Evolutionary conservation across 225 moss, liverwort and hornwort species (phyloP).

Genomic region (Bryum argenteum): DNA sequence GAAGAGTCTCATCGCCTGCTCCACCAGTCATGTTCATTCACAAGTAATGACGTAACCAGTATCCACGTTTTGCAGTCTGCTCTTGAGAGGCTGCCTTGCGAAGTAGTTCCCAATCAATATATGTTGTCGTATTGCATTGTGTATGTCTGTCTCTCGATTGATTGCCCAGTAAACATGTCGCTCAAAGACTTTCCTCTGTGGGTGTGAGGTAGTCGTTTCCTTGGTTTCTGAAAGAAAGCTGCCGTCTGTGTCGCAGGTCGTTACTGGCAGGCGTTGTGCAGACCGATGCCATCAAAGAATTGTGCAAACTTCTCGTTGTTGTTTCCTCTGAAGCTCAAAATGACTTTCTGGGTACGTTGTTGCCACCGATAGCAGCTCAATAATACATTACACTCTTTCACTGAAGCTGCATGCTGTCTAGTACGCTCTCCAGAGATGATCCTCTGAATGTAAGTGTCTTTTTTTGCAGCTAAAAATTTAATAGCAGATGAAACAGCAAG

Average conservation of each 20-base stretch:
- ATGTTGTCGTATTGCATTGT: conserved; percentile 4
- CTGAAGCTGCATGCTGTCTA: conserved; percentile 26
- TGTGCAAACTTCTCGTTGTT: conserved; percentile 63
- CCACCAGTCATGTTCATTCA: conserved; percentile 34
- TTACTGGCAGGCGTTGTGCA: conserved; percentile 55
- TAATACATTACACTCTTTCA: conserved; percentile 16
- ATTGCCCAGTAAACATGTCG: not conserved
- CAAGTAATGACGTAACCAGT: conserved; percentile 15
- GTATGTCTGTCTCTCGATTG: conserved; percentile 18
- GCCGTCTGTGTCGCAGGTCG: conserved; percentile 40
- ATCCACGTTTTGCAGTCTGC: too few species aligned
- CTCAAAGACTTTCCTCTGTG: not conserved
- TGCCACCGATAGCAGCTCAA: conserved; percentile 25
- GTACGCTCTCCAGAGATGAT: conserved; percentile 1
- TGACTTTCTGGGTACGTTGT: conserved; percentile 51
- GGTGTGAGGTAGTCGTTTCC: not conserved
- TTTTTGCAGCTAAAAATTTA: conserved; percentile 46
- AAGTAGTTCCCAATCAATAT: conserved; percentile 12
- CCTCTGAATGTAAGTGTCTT: conserved; percentile 27
- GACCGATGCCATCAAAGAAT: conserved; percentile 53
- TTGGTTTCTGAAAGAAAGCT: conserved; percentile 19
- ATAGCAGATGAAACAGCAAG: conserved; percentile 36
- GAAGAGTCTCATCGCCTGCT: conserved; percentile 24
- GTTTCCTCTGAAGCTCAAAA: conserved; percentile 63
- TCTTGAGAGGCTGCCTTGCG: not conserved